These are phyloP conservation scores for Bombardia bombarda DNA, from an alignment of 495 filamentous ascomycete genomes.

Conservation along the genomic window DNA sequence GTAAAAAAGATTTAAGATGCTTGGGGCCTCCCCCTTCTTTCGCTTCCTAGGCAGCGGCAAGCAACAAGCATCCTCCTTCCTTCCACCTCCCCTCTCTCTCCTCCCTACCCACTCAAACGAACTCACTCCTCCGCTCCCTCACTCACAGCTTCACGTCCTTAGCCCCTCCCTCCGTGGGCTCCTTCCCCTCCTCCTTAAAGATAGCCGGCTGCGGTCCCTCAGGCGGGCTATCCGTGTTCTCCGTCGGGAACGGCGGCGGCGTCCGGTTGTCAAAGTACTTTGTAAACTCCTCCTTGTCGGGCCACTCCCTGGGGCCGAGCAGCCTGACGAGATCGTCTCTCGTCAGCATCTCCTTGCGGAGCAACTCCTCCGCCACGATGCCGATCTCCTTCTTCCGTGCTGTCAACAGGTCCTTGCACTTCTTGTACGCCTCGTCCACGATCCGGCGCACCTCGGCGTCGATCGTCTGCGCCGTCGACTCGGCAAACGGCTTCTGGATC, in stretches of 20 bases:
- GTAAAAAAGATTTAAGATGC: no score
- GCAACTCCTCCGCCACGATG: constrained; percentile 84
- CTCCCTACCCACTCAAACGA: not conserved
- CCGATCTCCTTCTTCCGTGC: constrained; percentile 85
- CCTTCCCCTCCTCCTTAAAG: constrained; percentile 8
- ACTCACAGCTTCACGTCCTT: no score
- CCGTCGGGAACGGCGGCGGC: constrained; percentile 47
- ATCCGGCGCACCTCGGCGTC: constrained; percentile 85
- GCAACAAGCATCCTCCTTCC: no score
- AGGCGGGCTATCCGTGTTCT: constrained; percentile 29
- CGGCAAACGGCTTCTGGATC: constrained; percentile 90
- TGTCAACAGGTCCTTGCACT: constrained; percentile 73
- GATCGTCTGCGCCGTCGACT: constrained; percentile 84
- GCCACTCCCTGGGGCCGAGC: constrained; percentile 72
- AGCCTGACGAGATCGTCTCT: constrained; percentile 88
- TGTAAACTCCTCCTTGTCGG: constrained; percentile 76
- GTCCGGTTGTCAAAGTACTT: constrained; percentile 73
- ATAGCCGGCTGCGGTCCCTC: constrained; percentile 13
- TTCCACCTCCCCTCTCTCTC: not conserved
- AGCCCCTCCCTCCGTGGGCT: not conserved
- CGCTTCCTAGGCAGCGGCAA: no score
- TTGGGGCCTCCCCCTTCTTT: no score
- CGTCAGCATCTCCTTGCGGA: constrained; percentile 82
- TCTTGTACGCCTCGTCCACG: constrained; percentile 81
- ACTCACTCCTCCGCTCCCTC: not conserved